A percentile compares a stretch with the other conserved stretches of the same genome.
Conservation (phyloP, 257 asterid species). For the Cynanchum wilfordii region DNA sequence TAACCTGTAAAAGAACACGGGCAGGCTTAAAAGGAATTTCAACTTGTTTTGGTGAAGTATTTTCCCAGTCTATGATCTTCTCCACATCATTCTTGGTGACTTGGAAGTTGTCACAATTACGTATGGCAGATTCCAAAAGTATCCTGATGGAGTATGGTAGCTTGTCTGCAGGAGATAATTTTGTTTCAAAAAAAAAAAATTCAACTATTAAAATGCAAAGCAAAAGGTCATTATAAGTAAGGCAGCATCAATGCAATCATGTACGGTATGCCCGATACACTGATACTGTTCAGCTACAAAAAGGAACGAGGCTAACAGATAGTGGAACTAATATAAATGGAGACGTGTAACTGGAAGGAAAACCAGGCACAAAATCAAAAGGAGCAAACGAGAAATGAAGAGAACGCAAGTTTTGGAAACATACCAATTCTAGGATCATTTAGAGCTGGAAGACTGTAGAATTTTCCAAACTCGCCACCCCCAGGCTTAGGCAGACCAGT, state of each 20-base stretch:
- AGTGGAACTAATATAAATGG: neutral
- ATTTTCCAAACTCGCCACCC: constrained; percentile 91
- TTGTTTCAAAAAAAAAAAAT: neutral
- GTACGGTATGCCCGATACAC: no score
- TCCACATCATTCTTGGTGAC: constrained; percentile 79
- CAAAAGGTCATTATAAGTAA: neutral
- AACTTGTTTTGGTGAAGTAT: constrained; percentile 75
- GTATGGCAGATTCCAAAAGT: constrained; percentile 73
- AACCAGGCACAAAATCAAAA: neutral
- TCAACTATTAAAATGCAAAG: neutral
- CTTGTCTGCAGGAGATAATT: constrained; percentile 40
- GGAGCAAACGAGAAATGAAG: neutral
- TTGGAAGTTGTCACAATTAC: constrained; percentile 90
- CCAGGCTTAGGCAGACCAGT: constrained; percentile 75
- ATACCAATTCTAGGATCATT: constrained; percentile 85
- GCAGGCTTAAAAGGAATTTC: constrained; percentile 94
- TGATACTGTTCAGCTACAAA: neutral
- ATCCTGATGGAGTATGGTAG: constrained; percentile 74
- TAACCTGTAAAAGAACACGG: constrained; percentile 85
- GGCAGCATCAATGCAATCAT: neutral
- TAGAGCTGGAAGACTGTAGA: constrained; percentile 79
- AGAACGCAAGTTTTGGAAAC: neutral
- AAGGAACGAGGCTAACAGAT: neutral
- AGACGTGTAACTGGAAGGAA: neutral
- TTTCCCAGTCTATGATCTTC: constrained; percentile 80